phyloP scores from a whole-genome alignment of 108 stramenopile genomes.

The Nitzschia sp. region DNA sequence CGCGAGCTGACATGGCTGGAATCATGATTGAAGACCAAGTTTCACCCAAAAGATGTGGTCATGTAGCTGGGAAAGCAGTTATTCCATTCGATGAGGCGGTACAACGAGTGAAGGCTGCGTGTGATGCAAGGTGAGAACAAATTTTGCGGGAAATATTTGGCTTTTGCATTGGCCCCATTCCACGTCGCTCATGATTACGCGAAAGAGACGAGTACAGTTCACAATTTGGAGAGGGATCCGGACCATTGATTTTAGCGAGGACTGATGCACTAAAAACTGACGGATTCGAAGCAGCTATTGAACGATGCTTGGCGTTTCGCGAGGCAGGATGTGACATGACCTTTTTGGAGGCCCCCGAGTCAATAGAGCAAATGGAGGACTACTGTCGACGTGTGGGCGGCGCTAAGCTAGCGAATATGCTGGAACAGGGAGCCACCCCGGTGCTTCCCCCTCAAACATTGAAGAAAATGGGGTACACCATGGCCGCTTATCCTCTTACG shows the following conservation, averaged over 20 bases:
- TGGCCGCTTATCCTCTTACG: constrained; percentile 96
- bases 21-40: constrained; percentile 98
- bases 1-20: constrained; percentile 91
- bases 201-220: constrained; percentile 77
- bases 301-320: constrained; percentile 89
- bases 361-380: constrained; percentile 85
- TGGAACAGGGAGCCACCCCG: constrained; percentile 92
- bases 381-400: constrained; percentile 90
- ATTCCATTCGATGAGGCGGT: constrained; percentile 88
- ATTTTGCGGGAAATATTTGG: neutral
- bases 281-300: constrained; percentile 92
- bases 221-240: constrained; percentile 72
- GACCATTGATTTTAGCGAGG: constrained; percentile 86
- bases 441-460: constrained; percentile 84
- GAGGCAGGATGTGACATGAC: constrained; percentile 94
- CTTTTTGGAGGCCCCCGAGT: constrained; percentile 89
- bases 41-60: constrained; percentile 93
- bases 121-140: constrained; percentile 75
- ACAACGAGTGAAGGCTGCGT: constrained; percentile 87
- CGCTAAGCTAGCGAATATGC: constrained; percentile 96
- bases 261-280: constrained; percentile 91
- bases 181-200: neutral
- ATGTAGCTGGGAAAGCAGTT: constrained; percentile 93
- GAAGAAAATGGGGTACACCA: constrained; percentile 92
- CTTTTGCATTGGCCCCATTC: neutral